phyloP scores from a whole-genome alignment of 2,329 filamentous ascomycete genomes.

The Ophiostoma montium region DNA sequence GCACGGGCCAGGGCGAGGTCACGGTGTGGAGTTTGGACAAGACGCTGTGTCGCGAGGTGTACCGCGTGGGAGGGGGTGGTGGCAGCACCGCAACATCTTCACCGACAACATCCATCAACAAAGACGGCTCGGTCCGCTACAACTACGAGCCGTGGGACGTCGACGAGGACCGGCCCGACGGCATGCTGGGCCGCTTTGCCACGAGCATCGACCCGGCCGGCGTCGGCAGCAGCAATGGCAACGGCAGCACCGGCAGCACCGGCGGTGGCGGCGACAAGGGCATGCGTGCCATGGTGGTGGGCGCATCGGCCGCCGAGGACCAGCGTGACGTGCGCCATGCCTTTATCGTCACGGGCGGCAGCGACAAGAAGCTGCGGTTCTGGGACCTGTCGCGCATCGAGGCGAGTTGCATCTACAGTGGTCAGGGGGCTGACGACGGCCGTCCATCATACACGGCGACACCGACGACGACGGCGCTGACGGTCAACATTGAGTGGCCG shows the following conservation, averaged over 20 bases:
- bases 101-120: conserved; percentile 11
- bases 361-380: conserved; percentile 82
- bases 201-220: conserved; percentile 52
- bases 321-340: conserved; percentile 63
- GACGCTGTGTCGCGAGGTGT: conserved; percentile 75
- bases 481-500: conserved; percentile 51
- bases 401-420: conserved; percentile 67
- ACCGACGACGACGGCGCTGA: conserved; percentile 48
- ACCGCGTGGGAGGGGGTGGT: conserved; percentile 47
- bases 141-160: conserved; percentile 76
- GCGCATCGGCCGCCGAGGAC: conserved; percentile 25
- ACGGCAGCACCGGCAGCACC: conserved; percentile 23
- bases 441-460: conserved; percentile 58
- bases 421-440: conserved; percentile 53
- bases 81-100: not conserved
- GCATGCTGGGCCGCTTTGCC: conserved; percentile 75
- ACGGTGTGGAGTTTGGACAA: conserved; percentile 95
- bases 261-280: conserved; percentile 43
- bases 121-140: conserved; percentile 40
- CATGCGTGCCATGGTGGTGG: conserved; percentile 62
- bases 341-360: conserved; percentile 76
- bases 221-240: conserved; percentile 17
- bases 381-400: conserved; percentile 79
- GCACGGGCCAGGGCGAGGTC: conserved; percentile 75
- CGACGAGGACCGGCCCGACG: conserved; percentile 76